phyloP scores from a whole-genome alignment of 1,284 basidiomycete species.

The Cutaneotrichosporon curvatum region DNA sequence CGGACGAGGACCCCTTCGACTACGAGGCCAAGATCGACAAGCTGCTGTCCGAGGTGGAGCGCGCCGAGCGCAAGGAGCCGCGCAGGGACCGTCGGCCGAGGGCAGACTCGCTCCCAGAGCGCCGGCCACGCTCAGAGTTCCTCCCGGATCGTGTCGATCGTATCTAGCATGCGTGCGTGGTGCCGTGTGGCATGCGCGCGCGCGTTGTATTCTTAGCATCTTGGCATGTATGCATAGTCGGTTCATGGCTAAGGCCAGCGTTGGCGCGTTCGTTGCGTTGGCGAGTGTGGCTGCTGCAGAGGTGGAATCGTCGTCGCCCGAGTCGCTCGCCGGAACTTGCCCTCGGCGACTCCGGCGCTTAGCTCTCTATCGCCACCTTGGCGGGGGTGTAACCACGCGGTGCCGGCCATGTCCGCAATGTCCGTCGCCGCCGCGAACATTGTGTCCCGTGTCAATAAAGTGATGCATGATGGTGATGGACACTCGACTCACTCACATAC shows the following conservation, averaged over 20 bases:
- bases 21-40: constrained; percentile 25
- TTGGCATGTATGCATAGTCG: too few relatives aligned
- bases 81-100: neutral
- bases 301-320: too few relatives aligned
- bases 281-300: too few relatives aligned
- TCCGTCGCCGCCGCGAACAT: too few relatives aligned
- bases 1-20: constrained; percentile 31
- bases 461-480: too few relatives aligned
- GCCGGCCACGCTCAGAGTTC: too few relatives aligned
- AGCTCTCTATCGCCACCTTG: too few relatives aligned
- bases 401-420: constrained; percentile 1
- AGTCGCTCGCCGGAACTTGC: neutral
- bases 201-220: too few relatives aligned
- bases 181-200: too few relatives aligned
- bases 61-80: constrained; percentile 6
- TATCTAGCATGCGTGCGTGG: constrained; percentile 4
- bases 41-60: constrained; percentile 10
- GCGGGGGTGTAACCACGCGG: neutral
- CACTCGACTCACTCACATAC: too few relatives aligned
- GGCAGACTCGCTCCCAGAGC: neutral
- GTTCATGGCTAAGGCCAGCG: neutral
- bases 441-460: neutral
- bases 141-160: too few relatives aligned
- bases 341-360: too few relatives aligned
- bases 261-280: neutral